Conservation (phyloP, 768 basidiomycete genomes). For the Rhodotorula diobovata region DNA sequence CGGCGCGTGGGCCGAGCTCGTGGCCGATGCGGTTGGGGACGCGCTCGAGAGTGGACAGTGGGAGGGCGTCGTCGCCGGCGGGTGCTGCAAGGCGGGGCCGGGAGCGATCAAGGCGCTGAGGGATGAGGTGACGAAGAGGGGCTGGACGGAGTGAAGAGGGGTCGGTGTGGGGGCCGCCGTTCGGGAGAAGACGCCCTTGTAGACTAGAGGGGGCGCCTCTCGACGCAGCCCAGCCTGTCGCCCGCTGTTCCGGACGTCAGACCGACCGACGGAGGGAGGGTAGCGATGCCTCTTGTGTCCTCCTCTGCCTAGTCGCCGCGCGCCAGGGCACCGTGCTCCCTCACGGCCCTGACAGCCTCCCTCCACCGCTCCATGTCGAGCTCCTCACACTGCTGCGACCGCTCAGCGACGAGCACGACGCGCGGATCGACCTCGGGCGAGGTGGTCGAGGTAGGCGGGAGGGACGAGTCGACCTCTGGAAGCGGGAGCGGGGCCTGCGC, state of each 20-base stretch:
- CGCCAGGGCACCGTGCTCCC: too few relatives aligned
- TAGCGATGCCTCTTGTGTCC: too few relatives aligned
- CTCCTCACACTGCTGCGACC: neutral
- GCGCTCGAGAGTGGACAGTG: conserved; percentile 36
- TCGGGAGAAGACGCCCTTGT: too few relatives aligned
- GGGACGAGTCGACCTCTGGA: neutral
- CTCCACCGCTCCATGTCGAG: conserved; percentile 7
- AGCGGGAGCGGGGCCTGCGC: neutral
- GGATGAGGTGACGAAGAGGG: conserved; percentile 21
- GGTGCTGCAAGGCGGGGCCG: conserved; percentile 48
- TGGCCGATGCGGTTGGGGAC: conserved; percentile 33
- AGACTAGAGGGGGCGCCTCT: too few relatives aligned
- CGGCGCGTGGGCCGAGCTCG: conserved; percentile 40
- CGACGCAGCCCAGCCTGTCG: too few relatives aligned
- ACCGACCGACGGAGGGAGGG: too few relatives aligned
- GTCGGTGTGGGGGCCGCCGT: too few relatives aligned
- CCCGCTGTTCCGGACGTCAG: too few relatives aligned
- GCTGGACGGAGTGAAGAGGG: conserved; percentile 3
- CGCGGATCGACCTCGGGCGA: neutral
- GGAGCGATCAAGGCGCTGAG: conserved; percentile 45
- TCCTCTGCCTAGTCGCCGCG: too few relatives aligned
- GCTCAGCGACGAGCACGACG: neutral
- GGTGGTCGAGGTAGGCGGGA: neutral
- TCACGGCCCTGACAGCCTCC: neutral
- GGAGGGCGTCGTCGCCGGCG: conserved; percentile 46